A percentile compares a stretch with the other conserved stretches of the same genome.
Conservation (phyloP, 2,329 filamentous ascomycete species). For the Pseudogymnoascus sp. region DNA sequence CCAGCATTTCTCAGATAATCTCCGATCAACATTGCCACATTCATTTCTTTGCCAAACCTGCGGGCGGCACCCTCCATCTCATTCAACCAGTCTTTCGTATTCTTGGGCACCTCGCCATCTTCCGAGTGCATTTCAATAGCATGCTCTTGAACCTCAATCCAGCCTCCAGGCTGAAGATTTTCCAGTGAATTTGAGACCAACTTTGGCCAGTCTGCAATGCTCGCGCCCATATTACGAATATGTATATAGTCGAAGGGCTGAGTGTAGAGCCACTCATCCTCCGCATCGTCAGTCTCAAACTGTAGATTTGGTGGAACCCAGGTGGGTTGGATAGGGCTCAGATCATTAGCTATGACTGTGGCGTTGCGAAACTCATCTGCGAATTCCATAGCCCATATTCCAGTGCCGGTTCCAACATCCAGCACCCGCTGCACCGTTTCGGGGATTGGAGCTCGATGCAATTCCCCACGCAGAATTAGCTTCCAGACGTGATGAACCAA, state of each 20-base stretch:
- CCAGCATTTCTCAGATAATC: constrained; percentile 28
- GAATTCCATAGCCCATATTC: constrained; percentile 14
- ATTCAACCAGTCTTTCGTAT: constrained; percentile 16
- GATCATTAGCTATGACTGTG: constrained; percentile 11
- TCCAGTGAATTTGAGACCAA: neutral
- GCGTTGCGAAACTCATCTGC: constrained; percentile 12
- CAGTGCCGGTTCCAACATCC: constrained; percentile 13
- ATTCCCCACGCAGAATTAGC: constrained; percentile 2
- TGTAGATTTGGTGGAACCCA: constrained; percentile 18
- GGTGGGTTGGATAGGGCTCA: constrained; percentile 10
- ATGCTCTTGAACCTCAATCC: constrained; percentile 20
- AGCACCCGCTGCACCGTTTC: constrained; percentile 9
- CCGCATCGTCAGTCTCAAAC: constrained; percentile 27
- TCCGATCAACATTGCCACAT: constrained; percentile 14
- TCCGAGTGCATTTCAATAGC: constrained; percentile 17
- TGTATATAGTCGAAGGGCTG: constrained; percentile 19
- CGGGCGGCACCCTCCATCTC: constrained; percentile 23
- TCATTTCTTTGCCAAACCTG: constrained; percentile 26
- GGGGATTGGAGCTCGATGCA: constrained; percentile 9
- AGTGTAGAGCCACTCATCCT: constrained; percentile 21
- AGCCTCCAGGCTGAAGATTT: constrained; percentile 21
- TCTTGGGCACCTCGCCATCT: constrained; percentile 11
- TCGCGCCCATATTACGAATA: constrained; percentile 2
- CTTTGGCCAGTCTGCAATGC: constrained; percentile 7
- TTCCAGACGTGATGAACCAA: constrained; percentile 10